Evolutionary conservation across 192 early-diverging fungal genomes (phyloP).

Genomic region (Entomortierella parvispora): DNA sequence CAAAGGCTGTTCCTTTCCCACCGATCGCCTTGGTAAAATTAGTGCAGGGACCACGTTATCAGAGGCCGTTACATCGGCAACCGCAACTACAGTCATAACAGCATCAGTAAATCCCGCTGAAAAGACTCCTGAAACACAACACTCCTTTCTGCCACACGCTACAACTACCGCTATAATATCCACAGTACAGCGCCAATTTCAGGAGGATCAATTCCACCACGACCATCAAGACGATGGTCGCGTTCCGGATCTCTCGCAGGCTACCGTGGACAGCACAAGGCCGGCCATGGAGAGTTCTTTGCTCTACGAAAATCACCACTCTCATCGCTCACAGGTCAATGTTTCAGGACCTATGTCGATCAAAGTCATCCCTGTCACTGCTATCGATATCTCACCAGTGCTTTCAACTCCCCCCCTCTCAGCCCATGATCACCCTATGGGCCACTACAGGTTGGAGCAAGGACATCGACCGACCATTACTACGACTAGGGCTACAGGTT

Average conservation of each 20-base stretch:
- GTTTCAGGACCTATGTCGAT: slow-evolving; percentile 30
- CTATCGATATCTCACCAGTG: slow-evolving; percentile 1
- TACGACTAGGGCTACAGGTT: too few relatives aligned
- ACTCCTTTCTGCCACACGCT: slow-evolving; percentile 14
- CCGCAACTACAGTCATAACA: neutral
- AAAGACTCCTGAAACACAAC: too few relatives aligned
- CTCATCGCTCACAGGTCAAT: neutral
- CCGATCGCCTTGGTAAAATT: too few relatives aligned
- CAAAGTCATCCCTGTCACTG: slow-evolving; percentile 19
- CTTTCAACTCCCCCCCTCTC: slow-evolving; percentile 45
- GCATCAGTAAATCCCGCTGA: too few relatives aligned
- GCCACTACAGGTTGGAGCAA: slow-evolving; percentile 9
- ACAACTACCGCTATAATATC: neutral
- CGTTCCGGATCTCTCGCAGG: slow-evolving; percentile 34
- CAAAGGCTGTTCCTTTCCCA: slow-evolving; percentile 15
- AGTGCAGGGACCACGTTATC: neutral
- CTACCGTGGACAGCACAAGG: slow-evolving; percentile 37
- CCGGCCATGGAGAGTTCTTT: slow-evolving; percentile 16
- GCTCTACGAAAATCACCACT: slow-evolving; percentile 11
- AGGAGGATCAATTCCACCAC: neutral
- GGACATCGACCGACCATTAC: slow-evolving; percentile 6
- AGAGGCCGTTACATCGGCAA: neutral
- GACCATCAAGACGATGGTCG: slow-evolving; percentile 33
- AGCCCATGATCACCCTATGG: slow-evolving; percentile 31
- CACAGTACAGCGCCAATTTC: too few relatives aligned